phyloP scores from a whole-genome alignment of 257 asterid species.

The Solanum habrochaites region DNA sequence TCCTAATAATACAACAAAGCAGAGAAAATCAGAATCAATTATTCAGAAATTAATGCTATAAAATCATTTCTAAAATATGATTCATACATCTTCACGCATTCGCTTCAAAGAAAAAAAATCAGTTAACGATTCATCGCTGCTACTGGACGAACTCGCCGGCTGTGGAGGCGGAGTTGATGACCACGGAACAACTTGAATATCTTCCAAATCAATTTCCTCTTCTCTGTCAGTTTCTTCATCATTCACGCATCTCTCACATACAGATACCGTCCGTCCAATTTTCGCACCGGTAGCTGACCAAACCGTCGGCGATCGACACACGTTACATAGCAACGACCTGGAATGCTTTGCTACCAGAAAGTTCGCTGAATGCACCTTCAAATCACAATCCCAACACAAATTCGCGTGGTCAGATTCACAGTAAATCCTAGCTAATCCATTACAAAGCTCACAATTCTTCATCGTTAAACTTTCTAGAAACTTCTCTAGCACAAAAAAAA shows the following conservation, averaged over 20 bases:
- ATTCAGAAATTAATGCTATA: not conserved
- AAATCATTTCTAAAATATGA: not conserved
- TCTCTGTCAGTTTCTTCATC: not conserved
- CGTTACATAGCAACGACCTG: constrained; percentile 24
- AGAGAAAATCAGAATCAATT: not conserved
- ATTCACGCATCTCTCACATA: constrained; percentile 17
- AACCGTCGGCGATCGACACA: constrained; percentile 26
- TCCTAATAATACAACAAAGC: not conserved
- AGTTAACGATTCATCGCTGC: not conserved
- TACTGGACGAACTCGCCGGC: constrained; percentile 11
- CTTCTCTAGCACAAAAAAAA: not conserved
- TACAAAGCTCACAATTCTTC: constrained; percentile 37
- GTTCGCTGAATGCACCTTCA: constrained; percentile 44
- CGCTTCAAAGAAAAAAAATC: not conserved
- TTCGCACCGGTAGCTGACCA: constrained; percentile 32
- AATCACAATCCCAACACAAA: constrained; percentile 54
- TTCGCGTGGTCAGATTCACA: constrained; percentile 43
- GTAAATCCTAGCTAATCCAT: constrained; percentile 10
- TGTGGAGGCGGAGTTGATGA: constrained; percentile 19
- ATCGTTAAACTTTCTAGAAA: not conserved
- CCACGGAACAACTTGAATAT: constrained; percentile 8
- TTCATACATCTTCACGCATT: not conserved
- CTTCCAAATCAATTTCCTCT: constrained; percentile 5
- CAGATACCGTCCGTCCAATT: constrained; percentile 4
- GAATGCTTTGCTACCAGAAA: constrained; percentile 37